phyloP scores from a whole-genome alignment of 192 early-diverging fungal genomes.

The Backusella circina region DNA sequence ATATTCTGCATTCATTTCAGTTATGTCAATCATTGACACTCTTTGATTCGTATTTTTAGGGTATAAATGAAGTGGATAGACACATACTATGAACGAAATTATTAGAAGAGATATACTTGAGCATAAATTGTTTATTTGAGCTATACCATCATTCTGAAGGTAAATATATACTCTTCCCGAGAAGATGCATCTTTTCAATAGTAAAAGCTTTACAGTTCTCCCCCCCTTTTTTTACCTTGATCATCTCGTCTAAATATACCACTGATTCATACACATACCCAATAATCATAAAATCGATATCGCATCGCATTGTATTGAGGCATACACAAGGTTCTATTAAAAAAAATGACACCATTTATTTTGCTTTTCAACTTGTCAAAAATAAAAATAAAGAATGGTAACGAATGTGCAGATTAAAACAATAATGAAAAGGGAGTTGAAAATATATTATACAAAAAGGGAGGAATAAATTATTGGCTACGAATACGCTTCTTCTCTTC shows the following conservation, averaged over 20 bases:
- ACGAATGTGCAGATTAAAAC: not conserved
- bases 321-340: not conserved
- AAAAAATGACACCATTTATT: not conserved
- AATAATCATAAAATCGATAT: not conserved
- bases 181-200: not conserved
- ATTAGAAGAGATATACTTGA: too few relatives aligned
- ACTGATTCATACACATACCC: too few relatives aligned
- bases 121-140: not conserved
- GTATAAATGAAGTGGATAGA: not conserved
- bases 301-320: not conserved
- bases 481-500: conserved; percentile 29
- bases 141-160: not conserved
- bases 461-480: not conserved
- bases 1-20: too few relatives aligned
- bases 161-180: not conserved
- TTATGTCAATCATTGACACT: not conserved
- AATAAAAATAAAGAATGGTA: not conserved
- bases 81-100: not conserved
- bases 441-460: not conserved
- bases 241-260: too few relatives aligned
- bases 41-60: not conserved
- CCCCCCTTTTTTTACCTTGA: too few relatives aligned
- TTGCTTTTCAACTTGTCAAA: not conserved
- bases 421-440: not conserved
- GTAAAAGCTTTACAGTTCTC: not conserved